Base-by-base conservation (phyloP, 345 rosid genomes). In the Populus ilicifolia region DNA sequence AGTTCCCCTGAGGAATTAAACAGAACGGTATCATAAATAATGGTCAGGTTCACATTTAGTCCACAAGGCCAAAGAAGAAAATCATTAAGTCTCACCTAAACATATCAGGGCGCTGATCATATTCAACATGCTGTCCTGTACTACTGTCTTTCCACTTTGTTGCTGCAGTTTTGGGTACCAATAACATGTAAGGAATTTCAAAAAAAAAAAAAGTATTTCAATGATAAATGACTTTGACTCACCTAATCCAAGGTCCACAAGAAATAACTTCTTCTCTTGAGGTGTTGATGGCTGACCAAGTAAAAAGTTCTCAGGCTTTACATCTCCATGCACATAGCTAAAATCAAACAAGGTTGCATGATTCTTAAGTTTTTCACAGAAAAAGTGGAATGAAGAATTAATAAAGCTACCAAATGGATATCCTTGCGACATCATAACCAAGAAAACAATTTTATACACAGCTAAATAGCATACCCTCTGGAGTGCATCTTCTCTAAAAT, bases 311-410 rank as follows among this genome's bases (percentile, higher is more conserved):
- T 82, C 84, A n/a, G 81, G 84, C 69, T 82, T 82, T 75, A 82
- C 84, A 74, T 82, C 84, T 39, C 84, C 84, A 75, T 82, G 84
- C 73, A 82, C 84, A 74, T 82, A 82, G 71, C 84, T 82, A 63
- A 63, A 77, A 67, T 44, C 21, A 52, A 62, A 65, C 16, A 27
- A 56, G 43, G 44, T 10, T 4, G 14, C 2, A 69, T 50, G 23
- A 59, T 59, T 9, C 27, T 17, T 52, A 78, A 59, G 41, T 33
- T 63, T 3, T n/a, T 62, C 36, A 10, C 44, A n/a, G 17, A 35
- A 29, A 63, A 48, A 68, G n/a, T 52, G 67, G 27, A 65, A 65
- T 25, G 36, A 71, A 71, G 36, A 18, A 50, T 33, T 25, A 0
- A 5, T 64, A 50, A 70, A 25, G 30, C n/a, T n/a, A 4, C 14